These are phyloP conservation scores for Tricholoma sp. DNA, from an alignment of 768 basidiomycete species.

Conservation along the genomic window DNA sequence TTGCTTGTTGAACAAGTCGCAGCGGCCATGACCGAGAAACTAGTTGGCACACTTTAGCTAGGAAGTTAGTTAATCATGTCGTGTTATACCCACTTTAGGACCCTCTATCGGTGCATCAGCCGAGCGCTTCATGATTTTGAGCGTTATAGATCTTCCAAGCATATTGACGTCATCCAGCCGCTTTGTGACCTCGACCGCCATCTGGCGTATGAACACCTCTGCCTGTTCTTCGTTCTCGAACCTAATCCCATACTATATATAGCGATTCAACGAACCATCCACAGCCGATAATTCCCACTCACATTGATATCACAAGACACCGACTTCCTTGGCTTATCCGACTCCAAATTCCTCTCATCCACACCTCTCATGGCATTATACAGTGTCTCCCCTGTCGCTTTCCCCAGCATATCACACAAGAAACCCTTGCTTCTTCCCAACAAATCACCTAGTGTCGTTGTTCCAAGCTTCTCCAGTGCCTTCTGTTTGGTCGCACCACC, in stretches of 20 bases:
- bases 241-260: conserved; percentile 84
- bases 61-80: not conserved
- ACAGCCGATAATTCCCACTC: conserved; percentile 24
- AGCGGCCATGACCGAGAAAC: conserved; percentile 91
- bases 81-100: conserved; percentile 62
- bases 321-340: conserved; percentile 82
- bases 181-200: conserved; percentile 73
- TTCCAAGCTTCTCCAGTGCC: conserved; percentile 73
- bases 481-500: conserved; percentile 74
- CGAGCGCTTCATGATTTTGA: conserved; percentile 88
- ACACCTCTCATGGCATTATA: conserved; percentile 82
- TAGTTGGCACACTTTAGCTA: conserved; percentile 21
- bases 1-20: conserved; percentile 79
- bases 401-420: conserved; percentile 74
- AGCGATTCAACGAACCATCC: not conserved
- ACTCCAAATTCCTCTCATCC: conserved; percentile 75
- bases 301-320: conserved; percentile 96
- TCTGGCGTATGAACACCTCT: conserved; percentile 67
- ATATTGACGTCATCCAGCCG: conserved; percentile 65
- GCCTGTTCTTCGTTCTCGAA: conserved; percentile 83
- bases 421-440: conserved; percentile 54
- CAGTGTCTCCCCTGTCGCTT: conserved; percentile 76
- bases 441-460: conserved; percentile 65
- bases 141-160: conserved; percentile 69
- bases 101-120: conserved; percentile 83